Evolutionary conservation across 441 rosid species (phyloP).

Genomic region (Aquilaria agallochum): DNA sequence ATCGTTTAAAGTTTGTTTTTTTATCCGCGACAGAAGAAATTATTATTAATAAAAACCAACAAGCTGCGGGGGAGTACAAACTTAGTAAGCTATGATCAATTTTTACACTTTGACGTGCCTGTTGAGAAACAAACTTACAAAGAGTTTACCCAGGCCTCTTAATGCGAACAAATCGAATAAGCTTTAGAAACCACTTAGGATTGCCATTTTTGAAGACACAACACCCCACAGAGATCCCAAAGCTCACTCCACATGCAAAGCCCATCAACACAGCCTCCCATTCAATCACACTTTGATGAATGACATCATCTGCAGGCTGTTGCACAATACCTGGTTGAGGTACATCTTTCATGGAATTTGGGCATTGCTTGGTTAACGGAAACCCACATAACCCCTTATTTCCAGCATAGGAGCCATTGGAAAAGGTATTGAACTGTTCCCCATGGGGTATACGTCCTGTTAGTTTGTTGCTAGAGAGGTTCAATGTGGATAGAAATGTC

Average conservation of each 20-base stretch:
- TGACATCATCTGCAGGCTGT: neutral
- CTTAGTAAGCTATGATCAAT: too few relatives aligned
- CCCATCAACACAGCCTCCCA: neutral
- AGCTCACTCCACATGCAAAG: neutral
- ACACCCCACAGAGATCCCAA: neutral
- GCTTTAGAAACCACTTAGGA: neutral
- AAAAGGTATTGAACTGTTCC: neutral
- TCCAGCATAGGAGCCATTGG: too few relatives aligned
- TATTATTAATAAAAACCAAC: too few relatives aligned
- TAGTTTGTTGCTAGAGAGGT: conserved; percentile 19
- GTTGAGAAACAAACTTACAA: too few relatives aligned
- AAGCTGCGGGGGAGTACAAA: too few relatives aligned
- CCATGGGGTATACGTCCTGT: conserved; percentile 9
- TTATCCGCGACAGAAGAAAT: too few relatives aligned
- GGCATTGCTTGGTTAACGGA: neutral
- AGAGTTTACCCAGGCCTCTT: too few relatives aligned
- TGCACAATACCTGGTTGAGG: neutral
- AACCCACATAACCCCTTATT: neutral
- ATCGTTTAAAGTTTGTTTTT: too few relatives aligned
- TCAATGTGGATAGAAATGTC: conserved; percentile 14
- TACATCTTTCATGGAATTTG: neutral
- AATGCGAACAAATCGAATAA: too few relatives aligned
- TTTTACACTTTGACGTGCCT: too few relatives aligned
- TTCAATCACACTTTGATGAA: neutral
- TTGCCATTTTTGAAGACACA: neutral